Evolutionary conservation across 148 eudicot species (phyloP).

Genomic region (Rhododendron ovatum): DNA sequence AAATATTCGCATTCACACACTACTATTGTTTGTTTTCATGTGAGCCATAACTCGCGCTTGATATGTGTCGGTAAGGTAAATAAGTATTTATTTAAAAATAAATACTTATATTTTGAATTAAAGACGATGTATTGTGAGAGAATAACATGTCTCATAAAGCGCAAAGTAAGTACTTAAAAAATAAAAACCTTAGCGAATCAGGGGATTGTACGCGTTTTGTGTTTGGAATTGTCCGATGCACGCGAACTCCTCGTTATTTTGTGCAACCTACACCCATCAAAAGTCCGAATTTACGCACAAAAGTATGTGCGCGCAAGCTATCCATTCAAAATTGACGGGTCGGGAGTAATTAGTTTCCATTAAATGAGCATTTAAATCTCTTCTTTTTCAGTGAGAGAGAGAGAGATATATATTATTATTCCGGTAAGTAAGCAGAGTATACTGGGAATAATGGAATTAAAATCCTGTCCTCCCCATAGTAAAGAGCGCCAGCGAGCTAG

Average conservation of each 20-base stretch:
- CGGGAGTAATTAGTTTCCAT: neutral
- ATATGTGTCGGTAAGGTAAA: too few relatives aligned
- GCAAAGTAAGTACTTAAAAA: too few relatives aligned
- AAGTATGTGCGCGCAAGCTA: neutral
- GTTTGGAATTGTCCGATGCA: neutral
- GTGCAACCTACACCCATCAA: neutral
- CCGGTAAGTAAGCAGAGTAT: neutral
- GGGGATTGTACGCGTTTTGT: too few relatives aligned
- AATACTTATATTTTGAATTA: too few relatives aligned
- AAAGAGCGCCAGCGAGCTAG: neutral
- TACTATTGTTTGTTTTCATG: too few relatives aligned
- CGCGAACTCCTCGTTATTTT: neutral
- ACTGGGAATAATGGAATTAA: neutral
- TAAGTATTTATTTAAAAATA: too few relatives aligned
- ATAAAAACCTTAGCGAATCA: too few relatives aligned
- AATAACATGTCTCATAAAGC: too few relatives aligned
- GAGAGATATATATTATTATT: neutral
- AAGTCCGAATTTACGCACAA: neutral
- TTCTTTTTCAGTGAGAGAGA: neutral
- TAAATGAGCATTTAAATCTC: neutral
- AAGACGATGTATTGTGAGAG: too few relatives aligned
- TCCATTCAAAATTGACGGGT: neutral
- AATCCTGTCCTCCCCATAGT: neutral
- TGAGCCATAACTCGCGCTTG: too few relatives aligned
- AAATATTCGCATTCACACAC: too few relatives aligned